A percentile compares a stretch with the other conserved stretches of the same genome.
phyloP scores from a whole-genome alignment of 257 asterid genomes.

The Plantago elongata region DNA sequence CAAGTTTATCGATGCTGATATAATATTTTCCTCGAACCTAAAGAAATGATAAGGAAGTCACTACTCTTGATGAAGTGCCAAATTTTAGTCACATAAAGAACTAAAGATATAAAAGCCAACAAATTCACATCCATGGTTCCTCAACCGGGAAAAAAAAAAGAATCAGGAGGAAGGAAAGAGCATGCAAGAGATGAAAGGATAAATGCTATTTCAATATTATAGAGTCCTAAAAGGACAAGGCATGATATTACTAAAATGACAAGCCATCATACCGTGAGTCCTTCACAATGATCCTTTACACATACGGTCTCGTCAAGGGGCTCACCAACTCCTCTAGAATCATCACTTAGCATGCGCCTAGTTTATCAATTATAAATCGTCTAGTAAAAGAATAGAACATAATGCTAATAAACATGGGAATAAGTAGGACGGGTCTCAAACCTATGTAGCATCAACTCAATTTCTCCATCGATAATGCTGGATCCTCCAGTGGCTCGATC shows the following conservation, averaged over 20 bases:
- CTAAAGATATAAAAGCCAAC: neutral
- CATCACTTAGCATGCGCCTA: slow-evolving; percentile 66
- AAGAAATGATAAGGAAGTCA: neutral
- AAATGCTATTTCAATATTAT: neutral
- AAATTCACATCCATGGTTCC: neutral
- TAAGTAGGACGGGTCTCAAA: slow-evolving; percentile 13
- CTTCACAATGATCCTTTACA: slow-evolving; percentile 41
- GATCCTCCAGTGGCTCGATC: slow-evolving; percentile 87
- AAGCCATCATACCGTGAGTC: slow-evolving; percentile 51
- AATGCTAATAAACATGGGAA: neutral
- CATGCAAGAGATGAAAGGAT: neutral
- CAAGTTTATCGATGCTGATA: slow-evolving; percentile 41
- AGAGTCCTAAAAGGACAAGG: neutral
- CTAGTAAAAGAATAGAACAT: slow-evolving; percentile 3
- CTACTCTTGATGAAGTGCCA: neutral
- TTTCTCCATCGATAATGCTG: slow-evolving; percentile 77
- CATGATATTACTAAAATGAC: neutral
- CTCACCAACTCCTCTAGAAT: slow-evolving; percentile 59
- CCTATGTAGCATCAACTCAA: slow-evolving; percentile 92
- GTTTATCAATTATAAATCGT: slow-evolving; percentile 17
- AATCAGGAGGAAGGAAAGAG: neutral
- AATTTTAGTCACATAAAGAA: neutral
- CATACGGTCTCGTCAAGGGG: slow-evolving; percentile 69
- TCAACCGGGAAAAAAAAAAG: neutral
- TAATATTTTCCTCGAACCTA: slow-evolving; percentile 83